Evolutionary conservation across 164 flowering plant genomes (phyloP).

Genomic region (Akebia trifoliata): DNA sequence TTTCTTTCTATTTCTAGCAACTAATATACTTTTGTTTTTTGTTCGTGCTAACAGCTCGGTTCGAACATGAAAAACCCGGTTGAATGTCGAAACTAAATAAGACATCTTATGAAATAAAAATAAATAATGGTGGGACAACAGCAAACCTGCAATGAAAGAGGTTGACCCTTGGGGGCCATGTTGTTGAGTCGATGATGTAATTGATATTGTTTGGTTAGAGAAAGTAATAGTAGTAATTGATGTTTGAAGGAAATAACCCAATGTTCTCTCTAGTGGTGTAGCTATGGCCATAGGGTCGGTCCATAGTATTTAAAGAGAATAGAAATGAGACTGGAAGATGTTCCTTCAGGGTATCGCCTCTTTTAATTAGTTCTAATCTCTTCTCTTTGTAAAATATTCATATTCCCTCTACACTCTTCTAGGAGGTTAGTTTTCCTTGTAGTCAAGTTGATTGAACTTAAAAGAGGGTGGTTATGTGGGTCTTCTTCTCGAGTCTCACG

Average conservation of each 20-base stretch:
- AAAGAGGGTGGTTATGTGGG: constrained; percentile 7
- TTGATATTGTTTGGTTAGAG: constrained; percentile 26
- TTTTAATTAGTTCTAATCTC: constrained; percentile 21
- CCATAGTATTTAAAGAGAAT: constrained; percentile 5
- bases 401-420: constrained; percentile 4
- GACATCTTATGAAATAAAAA: not conserved
- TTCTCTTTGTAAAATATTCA: constrained; percentile 30
- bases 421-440: constrained; percentile 11
- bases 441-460: constrained; percentile 16
- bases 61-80: too few relatives aligned
- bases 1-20: too few relatives aligned
- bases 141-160: constrained; percentile 83
- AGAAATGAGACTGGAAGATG: constrained; percentile 23
- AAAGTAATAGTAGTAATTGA: constrained; percentile 25
- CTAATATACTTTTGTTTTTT: too few relatives aligned
- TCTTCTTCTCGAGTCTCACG: constrained; percentile 5
- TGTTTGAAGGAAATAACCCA: constrained; percentile 17
- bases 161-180: constrained; percentile 77
- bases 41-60: too few relatives aligned
- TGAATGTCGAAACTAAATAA: not conserved
- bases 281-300: constrained; percentile 31
- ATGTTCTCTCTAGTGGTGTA: constrained; percentile 24
- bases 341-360: constrained; percentile 43
- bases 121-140: too few relatives aligned
- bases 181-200: constrained; percentile 24